Conservation (phyloP, 73 alveolate species). For the Paramecium sonneborni region DNA sequence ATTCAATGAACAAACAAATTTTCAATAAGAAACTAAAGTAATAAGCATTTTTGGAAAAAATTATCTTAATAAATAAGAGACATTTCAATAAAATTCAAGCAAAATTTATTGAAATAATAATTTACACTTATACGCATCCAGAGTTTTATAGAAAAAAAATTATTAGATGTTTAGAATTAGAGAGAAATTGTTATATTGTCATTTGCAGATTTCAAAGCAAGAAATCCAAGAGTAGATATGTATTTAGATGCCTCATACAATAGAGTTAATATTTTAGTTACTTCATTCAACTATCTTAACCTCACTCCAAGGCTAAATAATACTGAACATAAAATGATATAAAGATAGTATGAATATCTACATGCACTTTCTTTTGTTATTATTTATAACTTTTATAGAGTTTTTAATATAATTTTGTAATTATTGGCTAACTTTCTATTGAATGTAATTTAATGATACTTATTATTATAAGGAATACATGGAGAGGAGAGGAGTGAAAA, state of each 20-base stretch:
- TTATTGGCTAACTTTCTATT: neutral
- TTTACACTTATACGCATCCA: neutral
- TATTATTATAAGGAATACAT: too few relatives aligned
- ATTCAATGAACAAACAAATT: neutral
- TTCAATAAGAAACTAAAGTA: neutral
- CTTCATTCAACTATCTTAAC: neutral
- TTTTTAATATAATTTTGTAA: neutral
- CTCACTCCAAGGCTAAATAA: neutral
- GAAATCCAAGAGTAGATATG: neutral
- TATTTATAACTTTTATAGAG: neutral
- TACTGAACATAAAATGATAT: neutral
- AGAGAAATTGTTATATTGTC: neutral
- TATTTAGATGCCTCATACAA: neutral
- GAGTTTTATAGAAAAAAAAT: neutral
- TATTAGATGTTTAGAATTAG: conserved; percentile 16
- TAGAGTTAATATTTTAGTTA: neutral
- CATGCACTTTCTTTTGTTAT: neutral
- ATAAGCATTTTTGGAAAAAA: neutral
- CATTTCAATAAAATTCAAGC: neutral
- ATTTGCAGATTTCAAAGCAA: neutral
- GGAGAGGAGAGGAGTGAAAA: too few relatives aligned
- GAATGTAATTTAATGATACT: too few relatives aligned
- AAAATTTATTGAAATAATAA: neutral
- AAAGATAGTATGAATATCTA: neutral
- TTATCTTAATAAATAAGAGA: neutral